Base-by-base conservation (phyloP, 257 asterid genomes). In the Solanum tacnaense region DNA sequence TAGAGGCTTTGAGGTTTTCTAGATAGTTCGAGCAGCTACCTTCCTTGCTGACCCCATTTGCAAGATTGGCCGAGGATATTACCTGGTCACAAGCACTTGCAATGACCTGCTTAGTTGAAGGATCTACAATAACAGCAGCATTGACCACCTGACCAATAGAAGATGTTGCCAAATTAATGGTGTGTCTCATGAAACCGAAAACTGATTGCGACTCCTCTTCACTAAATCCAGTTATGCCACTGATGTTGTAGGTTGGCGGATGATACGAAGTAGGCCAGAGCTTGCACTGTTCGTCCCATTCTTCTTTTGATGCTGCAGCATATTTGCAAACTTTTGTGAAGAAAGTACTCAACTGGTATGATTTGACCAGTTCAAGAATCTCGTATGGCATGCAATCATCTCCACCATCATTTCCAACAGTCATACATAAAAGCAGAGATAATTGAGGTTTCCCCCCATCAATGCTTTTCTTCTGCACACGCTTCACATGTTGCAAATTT, bases 201-300 rank as follows among this genome's bases (percentile, higher is more conserved):
- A 94, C 92, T 83, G 93, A 90, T 25, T 84, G 84, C 3, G 98
- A 91, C 31, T 93, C 98, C 86, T 94, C 98, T 86, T 95, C 93
- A 83, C 89, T 92, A 91, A 97, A 97, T 89, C 99, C 99, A 86
- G 96, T 92, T 90, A 96, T 94, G 88, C 99, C 98, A 68, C 95
- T 92, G 85, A 96, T 95, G 87, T 94, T 96, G 92, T 92, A 94
- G 87, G 98, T 94, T n/a, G 98, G 98, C 34, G 98, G 99, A 88
- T 96, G 99, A 38, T 93, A 97, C 78, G 99, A 97, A 38, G 99
- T 96, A 78, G 99, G 99, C 99, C 99, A 97, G 83, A 95, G 84
- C 91, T 96, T 95, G 95, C 98, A 95, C 87, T 97, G 99, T 87
- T 94, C 99, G 86, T 92, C 95, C 99, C 99, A 96, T 91, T 95